These are phyloP conservation scores for Alternaria solani DNA, from an alignment of 2,329 filamentous ascomycete species.

Conservation along the genomic window DNA sequence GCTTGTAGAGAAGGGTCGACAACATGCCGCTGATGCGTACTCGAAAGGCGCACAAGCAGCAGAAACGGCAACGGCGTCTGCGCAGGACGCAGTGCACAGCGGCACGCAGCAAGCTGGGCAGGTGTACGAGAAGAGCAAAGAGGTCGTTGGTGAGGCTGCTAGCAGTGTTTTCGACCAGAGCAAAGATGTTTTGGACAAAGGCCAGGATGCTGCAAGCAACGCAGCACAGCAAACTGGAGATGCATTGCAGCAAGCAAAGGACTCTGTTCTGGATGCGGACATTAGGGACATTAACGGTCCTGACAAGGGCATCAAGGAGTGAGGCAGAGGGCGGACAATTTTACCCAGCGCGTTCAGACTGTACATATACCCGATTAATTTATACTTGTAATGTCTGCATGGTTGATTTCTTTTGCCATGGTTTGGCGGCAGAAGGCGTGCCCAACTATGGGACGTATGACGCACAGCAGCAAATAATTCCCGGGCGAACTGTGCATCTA, in stretches of 20 bases:
- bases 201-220: constrained; percentile 26
- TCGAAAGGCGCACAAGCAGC: constrained; percentile 16
- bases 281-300: constrained; percentile 29
- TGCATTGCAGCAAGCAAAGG: constrained; percentile 27
- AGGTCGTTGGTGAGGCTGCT: constrained; percentile 8
- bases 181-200: constrained; percentile 32
- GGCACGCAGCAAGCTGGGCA: constrained; percentile 18
- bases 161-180: constrained; percentile 21
- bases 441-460: neutral
- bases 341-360: constrained; percentile 9
- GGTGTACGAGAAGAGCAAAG: constrained; percentile 1
- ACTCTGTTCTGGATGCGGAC: constrained; percentile 25
- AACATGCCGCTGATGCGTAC: constrained; percentile 27
- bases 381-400: constrained; percentile 2
- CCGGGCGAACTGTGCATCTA: constrained; percentile 4
- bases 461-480: constrained; percentile 2
- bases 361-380: constrained; percentile 30
- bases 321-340: neutral
- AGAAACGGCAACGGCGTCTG: constrained; percentile 12
- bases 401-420: neutral
- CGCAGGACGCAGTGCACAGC: constrained; percentile 11
- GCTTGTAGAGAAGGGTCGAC: constrained; percentile 38
- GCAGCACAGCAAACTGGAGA: constrained; percentile 22
- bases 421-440: neutral
- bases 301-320: constrained; percentile 27